Evolutionary conservation across 2,329 filamentous ascomycete genomes (phyloP), one percentile per base, ranked within the genome.

Genomic region (Tolypocladium ovalisporum): DNA sequence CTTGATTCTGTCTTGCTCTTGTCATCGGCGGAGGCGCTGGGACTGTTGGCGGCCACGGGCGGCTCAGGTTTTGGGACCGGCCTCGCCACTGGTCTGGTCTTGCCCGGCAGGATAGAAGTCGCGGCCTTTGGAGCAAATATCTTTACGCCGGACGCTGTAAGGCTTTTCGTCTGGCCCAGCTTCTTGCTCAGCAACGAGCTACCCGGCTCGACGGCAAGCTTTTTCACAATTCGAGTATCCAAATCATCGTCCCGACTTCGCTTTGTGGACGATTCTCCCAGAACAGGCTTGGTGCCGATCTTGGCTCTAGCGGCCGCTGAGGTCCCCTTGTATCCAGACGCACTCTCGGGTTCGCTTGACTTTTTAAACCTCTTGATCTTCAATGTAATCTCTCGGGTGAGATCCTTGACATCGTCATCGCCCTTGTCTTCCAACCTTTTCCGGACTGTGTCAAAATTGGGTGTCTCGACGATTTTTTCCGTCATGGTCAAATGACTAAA

Each of bases 361-460:
- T 68, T 74, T 54, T 62, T 58, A 1, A 76, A 71, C 57, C 77
- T 79, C 57, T 68, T 75, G 54, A 76, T 68, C n/a, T 75, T 75
- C 35, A 66, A 63, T n/a, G 79, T 70, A 52, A 87, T 85, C 59
- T 79, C 78, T 39, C 79, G 77, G 5, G 87, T 81, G 52, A 86
- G 73, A 5, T 77, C 78, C 63, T 86, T 86, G 53, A 83, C 81
- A 55, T 86, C 81, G 0, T 80, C 77, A 64, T 88, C 85, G 32
- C 83, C 86, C 64, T 83, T 84, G 65, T 82, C 85, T 59, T 78
- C 79, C 65, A 87, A 82, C 10, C 82, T 79, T 60, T 82, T 82
- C 44, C 84, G 77, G 19, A 88, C 80, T 56, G 81, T 83, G 58
- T 83, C 79, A 57, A 90, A 81, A 65, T 88, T 88, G 44, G 84